These are phyloP conservation scores for Arachis stenosperma DNA, from an alignment of 306 rosid genomes.

Conservation along the genomic window DNA sequence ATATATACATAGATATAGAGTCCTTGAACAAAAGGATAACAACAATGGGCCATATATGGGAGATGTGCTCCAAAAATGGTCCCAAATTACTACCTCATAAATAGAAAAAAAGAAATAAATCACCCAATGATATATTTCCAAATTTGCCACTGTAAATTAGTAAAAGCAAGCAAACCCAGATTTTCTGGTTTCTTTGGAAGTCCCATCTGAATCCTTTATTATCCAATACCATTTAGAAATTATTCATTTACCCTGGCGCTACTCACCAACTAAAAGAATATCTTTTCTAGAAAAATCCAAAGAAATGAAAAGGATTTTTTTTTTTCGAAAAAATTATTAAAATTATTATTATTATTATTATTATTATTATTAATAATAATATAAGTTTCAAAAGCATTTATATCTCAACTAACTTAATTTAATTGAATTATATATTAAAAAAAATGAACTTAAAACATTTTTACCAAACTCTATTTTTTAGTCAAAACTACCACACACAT, in stretches of 20 bases:
- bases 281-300: not conserved
- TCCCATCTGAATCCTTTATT: constrained; percentile 19
- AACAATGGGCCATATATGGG: constrained; percentile 23
- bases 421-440: no score
- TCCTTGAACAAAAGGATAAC: constrained; percentile 17
- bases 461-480: no score
- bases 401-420: no score
- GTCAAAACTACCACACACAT: no score
- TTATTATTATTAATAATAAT: no score
- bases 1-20: not conserved
- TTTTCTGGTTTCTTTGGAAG: constrained; percentile 23
- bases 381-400: no score
- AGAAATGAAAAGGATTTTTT: not conserved
- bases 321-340: no score
- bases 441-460: no score
- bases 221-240: not conserved
- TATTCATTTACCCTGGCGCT: constrained; percentile 28
- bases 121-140: not conserved
- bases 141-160: constrained; percentile 11
- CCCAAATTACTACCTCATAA: constrained; percentile 27
- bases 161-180: constrained; percentile 10
- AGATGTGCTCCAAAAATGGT: constrained; percentile 33
- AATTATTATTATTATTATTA: no score
- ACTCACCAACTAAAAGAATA: constrained; percentile 5
- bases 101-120: not conserved